phyloP scores from a whole-genome alignment of 2,329 filamentous ascomycete genomes.

The Beauveria varroae region DNA sequence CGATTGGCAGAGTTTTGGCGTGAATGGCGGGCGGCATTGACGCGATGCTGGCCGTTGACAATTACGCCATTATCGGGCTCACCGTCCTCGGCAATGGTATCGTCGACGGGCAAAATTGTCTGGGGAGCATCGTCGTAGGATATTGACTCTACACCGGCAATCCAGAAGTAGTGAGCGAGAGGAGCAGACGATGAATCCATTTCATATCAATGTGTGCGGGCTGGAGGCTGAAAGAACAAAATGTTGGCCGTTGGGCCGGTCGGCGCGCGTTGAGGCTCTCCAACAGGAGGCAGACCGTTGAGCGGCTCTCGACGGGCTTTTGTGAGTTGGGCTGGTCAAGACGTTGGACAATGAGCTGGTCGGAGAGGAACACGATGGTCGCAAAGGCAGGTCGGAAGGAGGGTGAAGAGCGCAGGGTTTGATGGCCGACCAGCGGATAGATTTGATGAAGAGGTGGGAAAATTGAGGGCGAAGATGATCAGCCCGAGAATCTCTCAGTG shows the following conservation, averaged over 20 bases:
- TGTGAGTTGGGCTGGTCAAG: neutral
- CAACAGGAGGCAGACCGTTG: neutral
- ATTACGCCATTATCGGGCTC: conserved; percentile 41
- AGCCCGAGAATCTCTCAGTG: neutral
- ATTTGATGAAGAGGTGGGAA: neutral
- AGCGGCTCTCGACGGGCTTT: neutral
- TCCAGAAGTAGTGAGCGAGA: conserved; percentile 70
- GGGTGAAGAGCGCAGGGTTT: neutral
- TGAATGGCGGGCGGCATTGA: conserved; percentile 42
- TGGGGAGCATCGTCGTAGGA: conserved; percentile 51
- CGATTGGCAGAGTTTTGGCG: conserved; percentile 53
- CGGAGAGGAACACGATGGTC: neutral
- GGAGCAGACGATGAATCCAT: conserved; percentile 57
- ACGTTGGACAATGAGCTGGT: neutral
- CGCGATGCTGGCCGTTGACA: conserved; percentile 20
- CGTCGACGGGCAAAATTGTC: conserved; percentile 35
- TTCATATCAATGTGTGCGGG: conserved; percentile 31
- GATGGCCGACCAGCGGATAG: neutral
- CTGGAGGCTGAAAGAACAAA: neutral
- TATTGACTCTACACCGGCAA: conserved; percentile 62
- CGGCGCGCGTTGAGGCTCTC: neutral
- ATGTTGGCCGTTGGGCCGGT: neutral
- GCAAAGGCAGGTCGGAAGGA: neutral
- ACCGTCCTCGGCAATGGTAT: conserved; percentile 56
- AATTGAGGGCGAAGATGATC: neutral